Evolutionary conservation across 208 protist genomes (phyloP), one percentile per base, ranked within the genome.

Genomic region (Crithidia fasciculata): DNA sequence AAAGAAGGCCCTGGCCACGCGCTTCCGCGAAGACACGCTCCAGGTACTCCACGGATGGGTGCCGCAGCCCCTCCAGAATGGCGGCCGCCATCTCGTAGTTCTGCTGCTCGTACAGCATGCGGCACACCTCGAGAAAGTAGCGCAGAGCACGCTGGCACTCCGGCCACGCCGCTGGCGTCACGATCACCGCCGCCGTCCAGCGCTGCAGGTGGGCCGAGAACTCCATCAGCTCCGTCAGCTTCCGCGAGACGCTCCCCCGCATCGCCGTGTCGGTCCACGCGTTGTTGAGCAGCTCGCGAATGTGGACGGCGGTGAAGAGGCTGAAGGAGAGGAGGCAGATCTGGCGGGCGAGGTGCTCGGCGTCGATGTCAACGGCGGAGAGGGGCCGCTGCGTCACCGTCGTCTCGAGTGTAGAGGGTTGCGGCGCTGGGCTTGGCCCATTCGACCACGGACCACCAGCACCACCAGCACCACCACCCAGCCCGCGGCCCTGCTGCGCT

Each of bases 51-150:
- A 94, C 89, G 0, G 84, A 61, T 2, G 84, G 76, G 79, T 94
- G 82, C 39, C 81, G 72, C 57, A 94, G 68, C 2, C 86, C 89
- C 4, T 74, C 74, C 16, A 94, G 71, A 3, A 94, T 74, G 15
- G 85, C 81, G 3, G 85, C 70, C 10, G 86, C 82, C 65, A 88
- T 77, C 59, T 94, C 85, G 67, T 91, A 94, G 66, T 91, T 91
- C 72, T 91, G 86, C 61, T 76, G 60, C 36, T 90, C 86, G 62
- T 91, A 91, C 43, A 94, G 72, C 44, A 76, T 69, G 8, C 82
- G 78, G 64, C 86, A 88, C 28, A 91, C 55, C 44, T 85, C 78
- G 8, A 94, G 61, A 15, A 78, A 69, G 53, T 87, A 80, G 2
- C 76, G 72, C 53, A 89, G 49, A 2, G 54, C 57, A 7, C 62